phyloP scores from a whole-genome alignment of 139 green algal species.

The Protoeuglena noctilucae region DNA sequence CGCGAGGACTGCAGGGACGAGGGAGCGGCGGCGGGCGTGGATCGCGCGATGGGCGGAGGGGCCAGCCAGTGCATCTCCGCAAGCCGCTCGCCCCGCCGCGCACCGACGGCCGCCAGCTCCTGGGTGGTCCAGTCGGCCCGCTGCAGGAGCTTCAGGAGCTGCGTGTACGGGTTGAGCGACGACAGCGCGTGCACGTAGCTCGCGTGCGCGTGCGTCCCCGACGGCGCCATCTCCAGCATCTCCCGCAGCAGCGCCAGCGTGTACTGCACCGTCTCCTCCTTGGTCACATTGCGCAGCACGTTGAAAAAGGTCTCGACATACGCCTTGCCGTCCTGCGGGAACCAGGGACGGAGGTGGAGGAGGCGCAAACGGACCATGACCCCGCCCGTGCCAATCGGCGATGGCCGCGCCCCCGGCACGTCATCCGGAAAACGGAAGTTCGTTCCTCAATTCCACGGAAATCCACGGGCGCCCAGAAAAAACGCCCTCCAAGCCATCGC shows the following conservation, averaged over 20 bases:
- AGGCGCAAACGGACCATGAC: too few relatives aligned
- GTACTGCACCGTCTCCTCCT: slow-evolving; percentile 84
- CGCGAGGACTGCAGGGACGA: slow-evolving; percentile 51
- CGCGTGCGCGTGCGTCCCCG: slow-evolving; percentile 3
- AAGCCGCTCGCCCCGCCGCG: too few relatives aligned
- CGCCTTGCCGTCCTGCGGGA: slow-evolving; percentile 41
- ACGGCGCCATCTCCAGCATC: slow-evolving; percentile 36
- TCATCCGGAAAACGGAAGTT: too few relatives aligned
- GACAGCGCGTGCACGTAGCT: slow-evolving; percentile 19
- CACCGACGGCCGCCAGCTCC: slow-evolving; percentile 68
- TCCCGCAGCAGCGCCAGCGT: slow-evolving; percentile 67
- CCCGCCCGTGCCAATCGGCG: too few relatives aligned
- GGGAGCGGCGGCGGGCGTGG: too few relatives aligned
- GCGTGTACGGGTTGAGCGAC: slow-evolving; percentile 40
- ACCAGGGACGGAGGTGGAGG: too few relatives aligned
- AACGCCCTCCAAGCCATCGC: too few relatives aligned
- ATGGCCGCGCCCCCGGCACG: neutral
- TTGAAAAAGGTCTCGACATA: slow-evolving; percentile 64
- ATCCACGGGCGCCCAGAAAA: too few relatives aligned
- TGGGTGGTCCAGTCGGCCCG: slow-evolving; percentile 79
- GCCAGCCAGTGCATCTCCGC: too few relatives aligned
- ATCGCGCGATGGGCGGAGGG: too few relatives aligned
- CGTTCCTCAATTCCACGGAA: too few relatives aligned
- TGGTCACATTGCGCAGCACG: slow-evolving; percentile 70
- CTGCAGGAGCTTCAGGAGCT: slow-evolving; percentile 62